Conservation (phyloP, 148 eudicot genomes). For the Limonium bicolor region DNA sequence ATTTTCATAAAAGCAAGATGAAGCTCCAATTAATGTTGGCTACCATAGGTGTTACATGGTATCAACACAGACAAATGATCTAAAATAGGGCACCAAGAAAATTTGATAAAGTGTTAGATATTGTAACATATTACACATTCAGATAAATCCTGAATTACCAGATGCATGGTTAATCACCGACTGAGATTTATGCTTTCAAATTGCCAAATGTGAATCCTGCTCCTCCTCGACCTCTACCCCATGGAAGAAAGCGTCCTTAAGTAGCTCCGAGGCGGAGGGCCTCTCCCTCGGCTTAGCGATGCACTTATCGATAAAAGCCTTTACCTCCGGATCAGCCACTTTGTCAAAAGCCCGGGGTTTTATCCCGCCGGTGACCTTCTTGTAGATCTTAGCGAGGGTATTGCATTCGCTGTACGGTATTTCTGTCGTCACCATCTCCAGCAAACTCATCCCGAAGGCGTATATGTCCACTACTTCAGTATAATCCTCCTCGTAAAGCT, state of each 20-base stretch:
- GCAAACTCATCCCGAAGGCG: constrained; percentile 74
- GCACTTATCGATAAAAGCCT: constrained; percentile 67
- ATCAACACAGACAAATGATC: too few species aligned
- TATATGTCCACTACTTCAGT: constrained; percentile 72
- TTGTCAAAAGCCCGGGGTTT: constrained; percentile 41
- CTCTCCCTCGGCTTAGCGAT: constrained; percentile 52
- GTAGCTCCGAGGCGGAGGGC: constrained; percentile 66
- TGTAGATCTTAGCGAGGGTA: constrained; percentile 62
- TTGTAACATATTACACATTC: too few species aligned
- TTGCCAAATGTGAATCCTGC: too few species aligned
- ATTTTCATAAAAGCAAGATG: too few species aligned
- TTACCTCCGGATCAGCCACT: constrained; percentile 38
- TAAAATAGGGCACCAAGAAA: too few species aligned
- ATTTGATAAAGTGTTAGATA: too few species aligned
- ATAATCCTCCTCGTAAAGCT: constrained; percentile 79
- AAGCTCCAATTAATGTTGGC: too few species aligned
- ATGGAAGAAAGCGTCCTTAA: constrained; percentile 46
- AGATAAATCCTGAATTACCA: too few species aligned
- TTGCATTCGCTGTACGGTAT: constrained; percentile 78
- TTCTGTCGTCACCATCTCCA: constrained; percentile 78
- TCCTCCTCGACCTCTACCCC: constrained; percentile 26
- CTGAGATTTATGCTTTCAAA: too few species aligned
- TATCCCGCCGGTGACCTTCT: constrained; percentile 64
- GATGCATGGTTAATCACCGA: too few species aligned
- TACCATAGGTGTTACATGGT: too few species aligned